Conservation (phyloP, 2,329 filamentous ascomycete species). For the Rhynchosporium agropyri region DNA sequence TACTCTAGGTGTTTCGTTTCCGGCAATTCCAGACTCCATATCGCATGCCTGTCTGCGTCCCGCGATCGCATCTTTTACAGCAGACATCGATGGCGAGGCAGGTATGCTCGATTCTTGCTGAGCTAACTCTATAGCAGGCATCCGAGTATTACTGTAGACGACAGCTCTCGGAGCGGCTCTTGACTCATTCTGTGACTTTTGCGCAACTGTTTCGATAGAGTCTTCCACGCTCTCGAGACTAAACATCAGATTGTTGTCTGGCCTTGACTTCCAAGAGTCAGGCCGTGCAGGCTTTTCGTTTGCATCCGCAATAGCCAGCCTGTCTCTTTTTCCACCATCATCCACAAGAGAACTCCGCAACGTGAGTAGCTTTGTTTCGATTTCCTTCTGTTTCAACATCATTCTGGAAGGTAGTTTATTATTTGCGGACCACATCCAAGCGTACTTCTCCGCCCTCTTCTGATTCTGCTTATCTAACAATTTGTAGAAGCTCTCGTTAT, state of each 20-base stretch:
- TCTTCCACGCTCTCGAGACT: slow-evolving; percentile 66
- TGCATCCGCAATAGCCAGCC: slow-evolving; percentile 65
- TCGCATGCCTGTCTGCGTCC: slow-evolving; percentile 66
- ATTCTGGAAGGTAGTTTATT: slow-evolving; percentile 81
- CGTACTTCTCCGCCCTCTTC: slow-evolving; percentile 80
- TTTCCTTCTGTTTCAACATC: slow-evolving; percentile 68
- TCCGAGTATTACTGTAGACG: slow-evolving; percentile 80
- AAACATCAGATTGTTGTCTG: slow-evolving; percentile 90
- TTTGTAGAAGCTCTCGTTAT: slow-evolving; percentile 96
- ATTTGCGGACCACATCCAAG: slow-evolving; percentile 87
- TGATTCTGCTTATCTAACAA: slow-evolving; percentile 89
- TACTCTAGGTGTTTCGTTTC: slow-evolving; percentile 80
- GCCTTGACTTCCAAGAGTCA: slow-evolving; percentile 72
- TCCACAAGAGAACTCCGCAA: slow-evolving; percentile 52
- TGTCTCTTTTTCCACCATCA: slow-evolving; percentile 58
- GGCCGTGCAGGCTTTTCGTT: slow-evolving; percentile 75
- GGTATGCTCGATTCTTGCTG: slow-evolving; percentile 53
- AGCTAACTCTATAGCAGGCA: slow-evolving; percentile 55
- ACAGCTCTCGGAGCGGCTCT: slow-evolving; percentile 76
- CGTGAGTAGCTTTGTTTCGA: slow-evolving; percentile 56
- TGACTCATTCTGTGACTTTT: slow-evolving; percentile 70
- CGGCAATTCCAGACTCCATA: slow-evolving; percentile 60
- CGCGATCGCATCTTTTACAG: slow-evolving; percentile 81
- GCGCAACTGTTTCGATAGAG: slow-evolving; percentile 61
- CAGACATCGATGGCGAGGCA: slow-evolving; percentile 80